Evolutionary conservation across 352 stramenopile species (phyloP).

Genomic region (Phytophthora melonis): DNA sequence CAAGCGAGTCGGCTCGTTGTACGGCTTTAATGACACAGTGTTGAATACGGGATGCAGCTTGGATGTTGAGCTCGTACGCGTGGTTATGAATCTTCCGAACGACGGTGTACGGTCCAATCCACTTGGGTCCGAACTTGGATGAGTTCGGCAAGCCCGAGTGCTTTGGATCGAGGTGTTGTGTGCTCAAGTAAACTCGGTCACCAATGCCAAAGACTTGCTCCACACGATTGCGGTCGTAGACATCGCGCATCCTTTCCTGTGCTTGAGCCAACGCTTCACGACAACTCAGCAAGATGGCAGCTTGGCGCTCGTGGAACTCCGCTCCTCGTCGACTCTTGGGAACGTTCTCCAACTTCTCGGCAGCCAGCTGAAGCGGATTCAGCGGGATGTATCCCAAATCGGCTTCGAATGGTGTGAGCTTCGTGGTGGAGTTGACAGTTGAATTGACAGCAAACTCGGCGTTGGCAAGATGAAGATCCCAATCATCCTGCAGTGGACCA

Average conservation of each 20-base stretch:
- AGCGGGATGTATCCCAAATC: slow-evolving; percentile 14
- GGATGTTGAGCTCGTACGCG: slow-evolving; percentile 34
- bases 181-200: slow-evolving; percentile 27
- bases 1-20: slow-evolving; percentile 3
- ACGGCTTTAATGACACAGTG: slow-evolving; percentile 12
- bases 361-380: slow-evolving; percentile 1
- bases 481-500: slow-evolving; percentile 16
- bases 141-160: slow-evolving; percentile 23
- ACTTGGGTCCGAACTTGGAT: slow-evolving; percentile 26
- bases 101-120: slow-evolving; percentile 17
- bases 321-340: background rate
- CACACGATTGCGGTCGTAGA: slow-evolving; percentile 20
- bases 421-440: background rate
- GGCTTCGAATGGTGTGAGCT: slow-evolving; percentile 29
- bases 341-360: background rate
- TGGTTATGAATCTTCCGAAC: slow-evolving; percentile 26
- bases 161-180: slow-evolving; percentile 18
- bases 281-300: slow-evolving; percentile 4
- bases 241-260: slow-evolving; percentile 17
- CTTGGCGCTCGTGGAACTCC: slow-evolving; percentile 20
- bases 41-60: slow-evolving; percentile 28
- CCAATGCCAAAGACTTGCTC: slow-evolving; percentile 22
- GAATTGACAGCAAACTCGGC: too few species aligned
- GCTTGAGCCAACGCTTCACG: slow-evolving; percentile 14
- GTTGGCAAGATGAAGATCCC: slow-evolving; percentile 16